Base-by-base conservation (phyloP, 208 protist genomes). In the Naegleria fowleri region DNA sequence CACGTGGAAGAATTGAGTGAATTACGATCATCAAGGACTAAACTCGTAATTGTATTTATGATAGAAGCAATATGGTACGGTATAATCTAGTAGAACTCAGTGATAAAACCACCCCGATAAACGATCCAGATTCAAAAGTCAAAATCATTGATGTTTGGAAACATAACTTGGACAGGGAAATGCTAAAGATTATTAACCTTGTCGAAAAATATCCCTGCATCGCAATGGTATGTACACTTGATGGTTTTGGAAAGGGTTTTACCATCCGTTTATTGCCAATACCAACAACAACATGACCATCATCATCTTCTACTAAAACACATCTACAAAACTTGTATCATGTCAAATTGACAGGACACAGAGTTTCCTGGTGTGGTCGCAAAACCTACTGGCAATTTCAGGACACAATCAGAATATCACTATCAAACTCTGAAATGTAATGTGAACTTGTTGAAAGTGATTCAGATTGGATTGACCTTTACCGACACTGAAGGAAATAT, bases 351-450 rank as follows among this genome's bases (percentile, higher is more conserved):
- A 39, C 36, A 83, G 98, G 98, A 99, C 94, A 99, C 98, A 16
- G 98, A 99, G 94, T 99, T 99, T 93, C 99, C 99, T 76, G 99
- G 99, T 38, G 97, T 99, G 83, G 98, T 99, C 38, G 97, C 97
- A 15, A 95, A 98, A 93, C 98, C 98, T 11, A 95, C 98, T 13
- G 98, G 98, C 83, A 97, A 93, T 93, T 99, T 99, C 93, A 96
- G 96, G 91, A 97, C 95, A 6, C 95, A 94, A 38, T 94, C 97
- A 91, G 97, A 99, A 90, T 99, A 98, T 92, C 97, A 98, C 93
- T 99, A 98, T 93, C 98, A 99, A 93, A 98, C 97, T 41, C 95
- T 99, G 83, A 94, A 97, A 7, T 98, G 97, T 92, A 99, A 99
- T 95, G 98, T 99, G 25, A 99, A 99, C 93, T 92, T 99, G 79